phyloP scores from a whole-genome alignment of 2,329 filamentous ascomycete genomes.

The Aspergillus tubingensis region DNA sequence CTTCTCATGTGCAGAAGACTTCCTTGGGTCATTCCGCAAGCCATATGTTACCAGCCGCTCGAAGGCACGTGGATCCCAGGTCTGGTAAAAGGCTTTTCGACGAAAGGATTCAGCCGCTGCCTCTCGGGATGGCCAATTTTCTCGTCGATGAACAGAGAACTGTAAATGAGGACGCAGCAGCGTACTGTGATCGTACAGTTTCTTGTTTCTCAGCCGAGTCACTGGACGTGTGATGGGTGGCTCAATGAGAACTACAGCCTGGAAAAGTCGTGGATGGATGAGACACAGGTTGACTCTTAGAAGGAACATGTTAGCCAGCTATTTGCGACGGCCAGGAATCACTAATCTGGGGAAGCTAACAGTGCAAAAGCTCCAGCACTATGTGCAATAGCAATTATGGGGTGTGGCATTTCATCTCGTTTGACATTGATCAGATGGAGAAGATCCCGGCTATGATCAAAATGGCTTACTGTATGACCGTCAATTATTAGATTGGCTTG shows the following conservation, averaged over 20 bases:
- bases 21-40: not conserved
- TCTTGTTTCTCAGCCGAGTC: not conserved
- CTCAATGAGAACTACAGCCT: not conserved
- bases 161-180: not conserved
- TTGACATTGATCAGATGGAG: slow-evolving; percentile 54
- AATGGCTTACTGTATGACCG: slow-evolving; percentile 54
- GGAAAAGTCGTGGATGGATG: not conserved
- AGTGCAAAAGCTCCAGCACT: slow-evolving; percentile 75
- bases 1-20: no score
- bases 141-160: not conserved
- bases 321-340: no score
- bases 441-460: slow-evolving; percentile 76
- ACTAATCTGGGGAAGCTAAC: slow-evolving; percentile 4
- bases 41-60: not conserved
- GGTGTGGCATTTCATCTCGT: slow-evolving; percentile 45
- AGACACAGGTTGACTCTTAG: not conserved
- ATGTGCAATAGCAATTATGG: slow-evolving; percentile 81
- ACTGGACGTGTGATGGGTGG: not conserved
- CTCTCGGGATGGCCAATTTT: not conserved
- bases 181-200: not conserved
- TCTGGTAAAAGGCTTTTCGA: not conserved
- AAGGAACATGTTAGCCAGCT: no score
- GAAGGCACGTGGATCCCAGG: not conserved
- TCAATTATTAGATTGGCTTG: no score
- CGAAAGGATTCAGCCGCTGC: not conserved